These are phyloP conservation scores for Colletotrichum zoysiae DNA, from an alignment of 2,329 filamentous ascomycete species.

Conservation along the genomic window DNA sequence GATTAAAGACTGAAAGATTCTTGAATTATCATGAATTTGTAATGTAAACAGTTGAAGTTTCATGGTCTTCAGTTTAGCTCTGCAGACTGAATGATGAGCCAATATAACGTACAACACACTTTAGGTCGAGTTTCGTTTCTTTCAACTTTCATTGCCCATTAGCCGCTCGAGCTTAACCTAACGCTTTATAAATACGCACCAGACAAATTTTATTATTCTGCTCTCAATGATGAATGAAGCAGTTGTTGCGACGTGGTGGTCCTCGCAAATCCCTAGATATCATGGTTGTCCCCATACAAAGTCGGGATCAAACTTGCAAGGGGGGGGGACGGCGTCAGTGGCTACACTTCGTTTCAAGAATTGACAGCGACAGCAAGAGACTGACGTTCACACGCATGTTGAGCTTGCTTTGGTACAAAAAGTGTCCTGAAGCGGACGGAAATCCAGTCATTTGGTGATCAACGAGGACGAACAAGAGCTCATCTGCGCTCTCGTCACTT, in stretches of 20 bases:
- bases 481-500: constrained; percentile 47
- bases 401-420: neutral
- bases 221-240: neutral
- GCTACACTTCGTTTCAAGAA: neutral
- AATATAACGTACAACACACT: too few relatives aligned
- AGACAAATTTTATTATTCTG: too few relatives aligned
- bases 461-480: constrained; percentile 46
- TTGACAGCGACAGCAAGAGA: neutral
- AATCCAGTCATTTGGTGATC: constrained; percentile 42
- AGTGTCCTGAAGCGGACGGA: constrained; percentile 35
- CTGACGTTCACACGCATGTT: neutral
- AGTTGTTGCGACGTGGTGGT: neutral
- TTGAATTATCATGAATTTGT: neutral
- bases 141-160: too few relatives aligned
- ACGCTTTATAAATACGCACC: too few relatives aligned
- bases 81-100: too few relatives aligned
- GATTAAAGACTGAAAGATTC: neutral
- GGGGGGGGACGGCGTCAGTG: neutral
- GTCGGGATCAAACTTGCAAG: neutral
- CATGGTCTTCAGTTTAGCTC: too few relatives aligned
- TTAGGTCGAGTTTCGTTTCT: too few relatives aligned
- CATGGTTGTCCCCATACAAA: neutral
- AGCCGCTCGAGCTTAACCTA: too few relatives aligned
- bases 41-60: too few relatives aligned
- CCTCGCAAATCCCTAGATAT: neutral